phyloP scores from a whole-genome alignment of 2,329 filamentous ascomycete genomes.

The Cladosporium sp. region DNA sequence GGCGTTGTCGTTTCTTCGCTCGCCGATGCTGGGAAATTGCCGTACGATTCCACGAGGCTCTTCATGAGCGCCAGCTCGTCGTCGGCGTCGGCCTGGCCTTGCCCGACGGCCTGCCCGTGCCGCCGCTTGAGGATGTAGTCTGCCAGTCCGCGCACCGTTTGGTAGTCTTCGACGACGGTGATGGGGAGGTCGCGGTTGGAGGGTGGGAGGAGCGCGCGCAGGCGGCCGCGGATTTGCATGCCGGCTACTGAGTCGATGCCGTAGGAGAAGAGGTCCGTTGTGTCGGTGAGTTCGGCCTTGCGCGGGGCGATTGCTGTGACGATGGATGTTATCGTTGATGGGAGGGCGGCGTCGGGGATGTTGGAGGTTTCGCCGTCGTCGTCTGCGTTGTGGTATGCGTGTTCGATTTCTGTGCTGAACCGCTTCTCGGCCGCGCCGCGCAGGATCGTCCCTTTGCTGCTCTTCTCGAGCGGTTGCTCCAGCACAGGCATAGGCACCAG shows the following conservation, averaged over 20 bases:
- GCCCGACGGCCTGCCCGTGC: conserved; percentile 25
- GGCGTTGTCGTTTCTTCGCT: neutral
- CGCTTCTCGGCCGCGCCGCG: conserved; percentile 46
- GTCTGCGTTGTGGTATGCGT: conserved; percentile 37
- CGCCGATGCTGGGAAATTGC: conserved; percentile 29
- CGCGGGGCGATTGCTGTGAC: conserved; percentile 16
- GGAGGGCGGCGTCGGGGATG: conserved; percentile 31
- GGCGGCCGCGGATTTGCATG: conserved; percentile 44
- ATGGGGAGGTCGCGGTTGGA: conserved; percentile 41
- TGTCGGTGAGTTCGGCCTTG: conserved; percentile 21
- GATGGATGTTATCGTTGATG: conserved; percentile 26
- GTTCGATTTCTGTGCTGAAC: conserved; percentile 43
- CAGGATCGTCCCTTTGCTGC: conserved; percentile 57
- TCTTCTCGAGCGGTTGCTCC: conserved; percentile 45
- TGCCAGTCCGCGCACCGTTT: conserved; percentile 42
- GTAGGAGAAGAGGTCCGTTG: conserved; percentile 50
- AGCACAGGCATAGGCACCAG: conserved; percentile 40
- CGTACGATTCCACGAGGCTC: conserved; percentile 43
- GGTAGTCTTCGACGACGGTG: conserved; percentile 56
- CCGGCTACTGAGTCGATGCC: conserved; percentile 57
- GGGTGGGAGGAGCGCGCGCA: conserved; percentile 32
- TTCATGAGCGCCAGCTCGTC: conserved; percentile 40
- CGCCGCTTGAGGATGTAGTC: conserved; percentile 36
- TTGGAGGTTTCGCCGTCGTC: conserved; percentile 11
- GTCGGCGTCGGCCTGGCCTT: conserved; percentile 17